Evolutionary conservation across 2,329 filamentous ascomycete species (phyloP), one percentile per base, ranked within the genome.

Genomic region (Sarocladiaceae sp.): DNA sequence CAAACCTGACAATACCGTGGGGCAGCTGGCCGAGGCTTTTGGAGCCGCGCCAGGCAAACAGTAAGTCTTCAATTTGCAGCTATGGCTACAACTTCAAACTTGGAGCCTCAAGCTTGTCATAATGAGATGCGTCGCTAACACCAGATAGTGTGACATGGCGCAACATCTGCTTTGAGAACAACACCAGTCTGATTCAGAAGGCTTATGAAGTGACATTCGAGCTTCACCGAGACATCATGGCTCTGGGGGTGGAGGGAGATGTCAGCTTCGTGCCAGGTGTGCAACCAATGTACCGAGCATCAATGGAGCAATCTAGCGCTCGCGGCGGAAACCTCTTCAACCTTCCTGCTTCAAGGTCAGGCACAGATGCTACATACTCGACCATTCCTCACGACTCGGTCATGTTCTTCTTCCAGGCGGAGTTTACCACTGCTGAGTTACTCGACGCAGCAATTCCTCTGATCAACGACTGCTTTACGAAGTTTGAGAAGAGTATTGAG

Each of bases 21-120:
- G 29, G 15, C 29, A 33, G 29, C 29, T 33, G 29, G 29, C 29
- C 10, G 29, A 15, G 15, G 29, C 29, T 15, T 33, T 33, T 33
- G 29, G 10, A 33, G 29, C 29, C 29, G 10, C 8, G 29, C 29
- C 29, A 10, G 29, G 29, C 29, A 33, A 56, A 55, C 22, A 54
- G 54, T 55, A 40, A 50, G 49, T 50, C 15, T 15, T 15, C 15
- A 15, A 33, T 33, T 33, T 15, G 10, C 15, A 10, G 29, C 29
- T 15, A 15, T 33, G 15, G 8, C n/a, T n/a, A n/a, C n/a, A n/a
- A n/a, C n/a, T n/a, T n/a, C n/a, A n/a, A n/a, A n/a, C n/a, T n/a
- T n/a, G n/a, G n/a, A n/a, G n/a, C n/a, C n/a, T n/a, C n/a, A n/a
- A n/a, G n/a, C n/a, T n/a, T n/a, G n/a, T n/a, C n/a, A n/a, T n/a